These are phyloP conservation scores for Venturiaceae sp. DNA, from an alignment of 2,329 filamentous ascomycete species.

Conservation along the genomic window DNA sequence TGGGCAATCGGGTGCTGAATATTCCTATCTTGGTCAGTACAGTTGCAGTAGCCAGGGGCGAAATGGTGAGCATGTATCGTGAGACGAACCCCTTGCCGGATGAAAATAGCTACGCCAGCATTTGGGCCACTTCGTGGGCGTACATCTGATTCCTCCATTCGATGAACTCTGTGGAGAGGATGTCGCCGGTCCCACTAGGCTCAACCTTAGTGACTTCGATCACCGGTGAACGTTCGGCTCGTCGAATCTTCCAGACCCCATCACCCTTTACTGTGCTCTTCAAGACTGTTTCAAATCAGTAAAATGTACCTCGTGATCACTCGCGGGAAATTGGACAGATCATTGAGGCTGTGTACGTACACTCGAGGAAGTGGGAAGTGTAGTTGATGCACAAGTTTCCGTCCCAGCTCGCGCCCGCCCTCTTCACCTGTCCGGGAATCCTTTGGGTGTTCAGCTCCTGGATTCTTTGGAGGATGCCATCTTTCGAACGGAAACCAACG, in stretches of 20 bases:
- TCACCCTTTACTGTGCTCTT: constrained; percentile 51
- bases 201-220: constrained; percentile 70
- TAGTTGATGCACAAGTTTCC: constrained; percentile 93
- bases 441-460: constrained; percentile 71
- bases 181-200: constrained; percentile 64
- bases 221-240: constrained; percentile 46
- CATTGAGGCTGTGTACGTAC: constrained; percentile 40
- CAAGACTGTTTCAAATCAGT: constrained; percentile 29
- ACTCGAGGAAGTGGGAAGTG: constrained; percentile 65
- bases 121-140: constrained; percentile 6
- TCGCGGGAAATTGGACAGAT: neutral
- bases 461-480: constrained; percentile 61
- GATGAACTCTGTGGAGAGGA: constrained; percentile 69
- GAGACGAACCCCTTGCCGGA: neutral
- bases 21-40: neutral
- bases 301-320: neutral
- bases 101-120: constrained; percentile 2
- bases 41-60: neutral
- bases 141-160: constrained; percentile 47
- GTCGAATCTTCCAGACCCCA: constrained; percentile 73
- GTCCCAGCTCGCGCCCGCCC: constrained; percentile 66
- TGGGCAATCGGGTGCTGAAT: neutral
- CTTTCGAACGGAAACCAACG: constrained; percentile 70
- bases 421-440: constrained; percentile 68
- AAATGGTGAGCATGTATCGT: neutral